Conservation (phyloP, 1,284 basidiomycete genomes). For the Apiotrichum akiyoshidainum region DNA sequence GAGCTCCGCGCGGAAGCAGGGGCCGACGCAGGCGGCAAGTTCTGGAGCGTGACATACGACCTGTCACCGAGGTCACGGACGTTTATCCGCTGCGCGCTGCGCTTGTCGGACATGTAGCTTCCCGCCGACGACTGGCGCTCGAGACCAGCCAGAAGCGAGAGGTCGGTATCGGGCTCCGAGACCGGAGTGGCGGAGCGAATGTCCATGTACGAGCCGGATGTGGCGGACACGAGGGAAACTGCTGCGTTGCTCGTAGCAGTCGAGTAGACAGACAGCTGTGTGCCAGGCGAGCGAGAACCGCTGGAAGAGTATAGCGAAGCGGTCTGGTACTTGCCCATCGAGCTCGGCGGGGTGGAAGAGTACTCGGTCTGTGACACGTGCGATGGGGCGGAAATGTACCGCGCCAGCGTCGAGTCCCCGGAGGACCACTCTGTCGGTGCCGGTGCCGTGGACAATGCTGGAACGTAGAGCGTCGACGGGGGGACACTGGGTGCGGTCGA, state of each 20-base stretch:
- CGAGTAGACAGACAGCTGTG: not conserved
- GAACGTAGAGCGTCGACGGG: not conserved
- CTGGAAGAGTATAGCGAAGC: not conserved
- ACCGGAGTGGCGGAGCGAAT: conserved; percentile 29
- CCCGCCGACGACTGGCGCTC: conserved; percentile 37
- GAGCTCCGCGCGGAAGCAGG: not conserved
- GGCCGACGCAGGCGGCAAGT: not conserved
- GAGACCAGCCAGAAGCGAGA: conserved; percentile 34
- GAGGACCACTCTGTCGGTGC: not conserved
- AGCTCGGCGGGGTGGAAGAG: not conserved
- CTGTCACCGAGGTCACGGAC: conserved; percentile 1
- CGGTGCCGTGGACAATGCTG: not conserved
- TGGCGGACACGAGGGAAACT: not conserved
- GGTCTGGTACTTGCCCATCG: not conserved
- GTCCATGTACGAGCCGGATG: not conserved
- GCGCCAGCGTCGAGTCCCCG: not conserved
- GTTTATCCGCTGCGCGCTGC: not conserved
- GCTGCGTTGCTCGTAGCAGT: not conserved
- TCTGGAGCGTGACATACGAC: not conserved
- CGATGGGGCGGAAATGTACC: not conserved
- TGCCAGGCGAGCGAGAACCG: not conserved
- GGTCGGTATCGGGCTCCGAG: conserved; percentile 38
- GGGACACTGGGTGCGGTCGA: not conserved
- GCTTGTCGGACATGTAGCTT: not conserved
- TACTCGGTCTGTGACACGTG: not conserved